phyloP scores from a whole-genome alignment of 306 rosid genomes.

The Quercus gilva region DNA sequence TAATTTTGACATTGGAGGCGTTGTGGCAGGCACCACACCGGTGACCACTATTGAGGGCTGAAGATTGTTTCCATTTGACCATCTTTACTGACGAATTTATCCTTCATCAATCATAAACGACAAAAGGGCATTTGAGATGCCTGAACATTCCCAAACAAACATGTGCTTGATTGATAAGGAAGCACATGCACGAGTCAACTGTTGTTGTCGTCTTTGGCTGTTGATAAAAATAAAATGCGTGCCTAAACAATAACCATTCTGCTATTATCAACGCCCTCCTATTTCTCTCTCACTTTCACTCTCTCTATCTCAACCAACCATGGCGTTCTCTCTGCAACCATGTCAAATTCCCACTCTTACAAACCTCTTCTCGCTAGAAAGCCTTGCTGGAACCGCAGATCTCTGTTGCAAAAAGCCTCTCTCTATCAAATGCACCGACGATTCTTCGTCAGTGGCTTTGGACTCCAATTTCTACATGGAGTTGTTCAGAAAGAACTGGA shows the following conservation, averaged over 20 bases:
- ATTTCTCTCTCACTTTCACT: background rate
- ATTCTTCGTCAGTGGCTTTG: slow-evolving; percentile 32
- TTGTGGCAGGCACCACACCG: too few species aligned
- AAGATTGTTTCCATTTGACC: too few species aligned
- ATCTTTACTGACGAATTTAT: too few species aligned
- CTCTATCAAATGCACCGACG: slow-evolving; percentile 58
- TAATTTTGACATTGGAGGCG: too few species aligned
- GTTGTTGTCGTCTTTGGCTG: too few species aligned
- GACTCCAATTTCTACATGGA: slow-evolving; percentile 75
- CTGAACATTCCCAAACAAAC: too few species aligned
- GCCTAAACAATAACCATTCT: background rate
- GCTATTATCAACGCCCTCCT: background rate
- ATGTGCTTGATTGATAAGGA: too few species aligned
- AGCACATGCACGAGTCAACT: too few species aligned
- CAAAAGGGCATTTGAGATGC: too few species aligned
- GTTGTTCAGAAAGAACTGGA: slow-evolving; percentile 75
- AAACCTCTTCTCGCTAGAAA: slow-evolving; percentile 38
- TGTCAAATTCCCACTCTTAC: slow-evolving; percentile 50
- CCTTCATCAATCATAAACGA: too few species aligned
- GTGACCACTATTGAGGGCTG: too few species aligned
- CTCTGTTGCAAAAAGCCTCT: slow-evolving; percentile 43
- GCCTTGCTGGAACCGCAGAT: slow-evolving; percentile 10
- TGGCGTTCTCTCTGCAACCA: slow-evolving; percentile 69
- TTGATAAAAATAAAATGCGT: slow-evolving; percentile 10
- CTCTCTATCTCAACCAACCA: slow-evolving; percentile 14